These are phyloP conservation scores for Zychaea mexicana DNA, from an alignment of 371 early-diverging fungal genomes.

Conservation along the genomic window DNA sequence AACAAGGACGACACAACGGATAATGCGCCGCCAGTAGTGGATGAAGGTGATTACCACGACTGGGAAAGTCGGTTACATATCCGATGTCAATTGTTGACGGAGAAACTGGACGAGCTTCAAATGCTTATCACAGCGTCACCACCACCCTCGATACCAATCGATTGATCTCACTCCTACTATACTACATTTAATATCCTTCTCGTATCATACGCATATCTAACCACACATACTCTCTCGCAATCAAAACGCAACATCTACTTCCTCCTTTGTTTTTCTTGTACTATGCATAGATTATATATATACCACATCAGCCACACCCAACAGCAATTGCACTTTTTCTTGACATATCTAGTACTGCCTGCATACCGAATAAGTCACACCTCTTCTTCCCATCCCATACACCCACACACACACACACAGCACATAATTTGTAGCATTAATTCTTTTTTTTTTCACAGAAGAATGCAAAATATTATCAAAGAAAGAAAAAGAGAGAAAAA, in stretches of 20 bases:
- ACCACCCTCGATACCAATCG: background rate
- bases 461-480: background rate
- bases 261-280: background rate
- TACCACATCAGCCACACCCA: background rate
- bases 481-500: background rate
- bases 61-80: constrained; percentile 40
- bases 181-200: too few relatives aligned
- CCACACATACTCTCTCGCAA: background rate
- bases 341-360: too few relatives aligned
- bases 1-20: background rate
- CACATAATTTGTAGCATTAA: too few relatives aligned
- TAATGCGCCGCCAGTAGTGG: background rate
- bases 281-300: background rate
- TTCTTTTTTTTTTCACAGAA: background rate
- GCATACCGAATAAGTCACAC: too few relatives aligned
- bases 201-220: background rate
- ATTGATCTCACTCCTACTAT: background rate
- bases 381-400: too few relatives aligned
- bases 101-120: constrained; percentile 22
- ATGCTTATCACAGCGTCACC: too few relatives aligned
- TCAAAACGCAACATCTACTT: too few relatives aligned
- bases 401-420: too few relatives aligned
- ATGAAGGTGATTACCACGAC: constrained; percentile 25
- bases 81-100: constrained; percentile 31
- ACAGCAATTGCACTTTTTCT: too few relatives aligned